A percentile compares a stretch with the other conserved stretches of the same genome.
phyloP scores from a whole-genome alignment of 2,329 filamentous ascomycete genomes.

The Fusarium fujikuroi region DNA sequence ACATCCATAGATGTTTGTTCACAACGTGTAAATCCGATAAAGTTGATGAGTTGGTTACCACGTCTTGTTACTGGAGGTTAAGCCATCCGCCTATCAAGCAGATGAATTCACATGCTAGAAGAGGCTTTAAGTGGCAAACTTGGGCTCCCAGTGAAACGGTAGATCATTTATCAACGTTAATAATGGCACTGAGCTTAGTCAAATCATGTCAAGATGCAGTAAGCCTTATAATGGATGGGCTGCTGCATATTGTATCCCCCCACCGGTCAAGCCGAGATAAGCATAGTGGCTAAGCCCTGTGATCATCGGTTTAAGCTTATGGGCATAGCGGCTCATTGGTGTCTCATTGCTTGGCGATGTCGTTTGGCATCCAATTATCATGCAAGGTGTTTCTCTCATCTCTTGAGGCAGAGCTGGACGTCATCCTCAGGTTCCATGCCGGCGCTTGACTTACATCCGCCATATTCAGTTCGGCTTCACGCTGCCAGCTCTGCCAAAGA shows the following conservation, averaged over 20 bases:
- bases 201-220: neutral
- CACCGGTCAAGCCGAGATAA: constrained; percentile 20
- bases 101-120: neutral
- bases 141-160: neutral
- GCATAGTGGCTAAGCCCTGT: neutral
- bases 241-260: neutral
- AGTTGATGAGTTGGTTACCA: no score
- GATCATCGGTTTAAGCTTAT: neutral
- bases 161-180: neutral
- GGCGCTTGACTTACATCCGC: neutral
- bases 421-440: neutral
- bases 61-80: no score
- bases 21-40: neutral
- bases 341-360: neutral
- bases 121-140: neutral
- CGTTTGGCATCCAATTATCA: neutral
- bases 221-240: neutral
- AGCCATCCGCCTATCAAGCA: no score
- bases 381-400: neutral
- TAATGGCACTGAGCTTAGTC: neutral
- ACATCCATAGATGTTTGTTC: neutral
- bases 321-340: constrained; percentile 1
- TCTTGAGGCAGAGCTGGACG: neutral
- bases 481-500: neutral
- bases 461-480: neutral